Evolutionary conservation across 208 protist species (phyloP).

Genomic region (Naegleria fowleri): DNA sequence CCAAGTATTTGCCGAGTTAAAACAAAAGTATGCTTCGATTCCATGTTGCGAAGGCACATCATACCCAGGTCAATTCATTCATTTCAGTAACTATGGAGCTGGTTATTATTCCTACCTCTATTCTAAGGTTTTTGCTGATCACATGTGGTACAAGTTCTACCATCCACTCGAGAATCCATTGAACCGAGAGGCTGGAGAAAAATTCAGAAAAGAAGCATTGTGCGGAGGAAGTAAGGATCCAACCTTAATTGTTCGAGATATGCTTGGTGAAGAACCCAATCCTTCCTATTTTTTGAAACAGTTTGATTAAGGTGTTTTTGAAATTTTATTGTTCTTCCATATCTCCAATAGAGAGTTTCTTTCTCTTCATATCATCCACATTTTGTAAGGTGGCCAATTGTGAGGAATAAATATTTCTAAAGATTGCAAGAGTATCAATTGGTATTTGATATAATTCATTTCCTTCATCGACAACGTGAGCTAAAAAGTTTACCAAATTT

Average conservation of each 20-base stretch:
- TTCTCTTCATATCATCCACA: neutral
- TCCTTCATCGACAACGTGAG: neutral
- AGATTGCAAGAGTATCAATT: neutral
- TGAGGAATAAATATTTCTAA: neutral
- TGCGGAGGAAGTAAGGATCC: slow-evolving; percentile 71
- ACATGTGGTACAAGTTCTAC: slow-evolving; percentile 79
- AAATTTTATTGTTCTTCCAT: neutral
- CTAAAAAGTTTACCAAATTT: neutral
- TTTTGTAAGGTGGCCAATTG: neutral
- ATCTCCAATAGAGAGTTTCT: neutral
- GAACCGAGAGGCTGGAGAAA: slow-evolving; percentile 65
- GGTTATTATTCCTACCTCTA: slow-evolving; percentile 85
- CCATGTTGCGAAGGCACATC: neutral
- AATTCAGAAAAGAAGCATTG: slow-evolving; percentile 75
- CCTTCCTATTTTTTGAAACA: slow-evolving; percentile 14
- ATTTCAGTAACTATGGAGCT: slow-evolving; percentile 75
- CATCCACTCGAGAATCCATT: slow-evolving; percentile 62
- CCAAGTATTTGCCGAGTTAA: slow-evolving; percentile 63
- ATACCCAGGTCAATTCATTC: slow-evolving; percentile 69
- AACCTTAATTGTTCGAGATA: slow-evolving; percentile 57
- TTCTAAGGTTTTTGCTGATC: slow-evolving; percentile 49
- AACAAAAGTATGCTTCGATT: slow-evolving; percentile 54
- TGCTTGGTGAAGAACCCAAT: slow-evolving; percentile 71
- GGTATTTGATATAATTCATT: neutral
- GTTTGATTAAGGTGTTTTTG: neutral